These are phyloP conservation scores for Tuber aestivum DNA, from an alignment of 495 filamentous ascomycete species.

Conservation along the genomic window DNA sequence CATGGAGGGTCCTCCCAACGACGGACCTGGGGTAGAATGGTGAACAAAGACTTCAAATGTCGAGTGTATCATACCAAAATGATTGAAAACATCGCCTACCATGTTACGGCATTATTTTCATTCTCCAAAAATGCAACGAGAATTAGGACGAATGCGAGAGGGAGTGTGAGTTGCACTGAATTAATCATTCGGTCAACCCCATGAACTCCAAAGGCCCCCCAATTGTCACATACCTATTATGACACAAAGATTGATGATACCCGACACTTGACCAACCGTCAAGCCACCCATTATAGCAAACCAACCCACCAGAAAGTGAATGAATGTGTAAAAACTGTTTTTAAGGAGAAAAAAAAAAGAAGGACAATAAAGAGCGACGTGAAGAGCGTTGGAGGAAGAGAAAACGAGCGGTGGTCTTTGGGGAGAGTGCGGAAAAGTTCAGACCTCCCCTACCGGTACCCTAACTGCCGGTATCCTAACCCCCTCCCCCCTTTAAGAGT, in stretches of 20 bases:
- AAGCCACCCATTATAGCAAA: not conserved
- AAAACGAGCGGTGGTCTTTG: too few relatives aligned
- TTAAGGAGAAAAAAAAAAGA: not conserved
- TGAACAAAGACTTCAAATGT: not conserved
- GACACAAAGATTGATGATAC: not conserved
- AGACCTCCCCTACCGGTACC: too few relatives aligned
- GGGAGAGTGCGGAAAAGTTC: too few relatives aligned
- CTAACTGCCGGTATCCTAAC: too few relatives aligned
- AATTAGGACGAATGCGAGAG: not conserved
- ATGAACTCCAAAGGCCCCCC: not conserved
- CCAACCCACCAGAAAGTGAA: too few relatives aligned
- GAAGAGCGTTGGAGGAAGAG: too few relatives aligned
- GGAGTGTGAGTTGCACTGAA: not conserved
- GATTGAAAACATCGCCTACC: not conserved
- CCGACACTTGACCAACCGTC: not conserved
- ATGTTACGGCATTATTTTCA: not conserved
- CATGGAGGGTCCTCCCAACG: not conserved
- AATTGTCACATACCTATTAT: not conserved
- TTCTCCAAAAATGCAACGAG: slow-evolving; percentile 2
- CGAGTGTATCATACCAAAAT: not conserved
- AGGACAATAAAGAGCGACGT: too few relatives aligned
- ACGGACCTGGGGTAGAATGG: not conserved
- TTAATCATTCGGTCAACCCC: not conserved
- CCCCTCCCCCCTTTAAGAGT: too few relatives aligned
- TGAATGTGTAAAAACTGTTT: not conserved